Conservation (phyloP, 2,329 filamentous ascomycete species). For the Ceratocystis destructans region DNA sequence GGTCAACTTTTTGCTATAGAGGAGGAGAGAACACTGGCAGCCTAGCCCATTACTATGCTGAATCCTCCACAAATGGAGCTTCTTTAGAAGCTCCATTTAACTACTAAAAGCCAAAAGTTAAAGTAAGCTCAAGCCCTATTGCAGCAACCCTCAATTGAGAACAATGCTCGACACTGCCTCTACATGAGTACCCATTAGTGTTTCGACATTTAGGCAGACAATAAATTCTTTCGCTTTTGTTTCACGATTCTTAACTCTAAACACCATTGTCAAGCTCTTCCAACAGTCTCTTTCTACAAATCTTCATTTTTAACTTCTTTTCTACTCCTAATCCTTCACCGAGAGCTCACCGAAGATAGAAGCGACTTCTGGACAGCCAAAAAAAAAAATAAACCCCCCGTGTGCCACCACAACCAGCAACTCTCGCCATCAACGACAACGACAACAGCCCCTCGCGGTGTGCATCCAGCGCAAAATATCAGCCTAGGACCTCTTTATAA, state of each 20-base stretch:
- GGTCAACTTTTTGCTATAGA: too few species aligned
- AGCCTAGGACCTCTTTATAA: not conserved
- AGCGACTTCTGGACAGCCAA: not conserved
- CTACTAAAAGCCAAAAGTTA: not conserved
- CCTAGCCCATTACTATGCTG: not conserved
- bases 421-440: not conserved
- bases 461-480: not conserved
- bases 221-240: not conserved
- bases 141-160: not conserved
- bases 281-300: not conserved
- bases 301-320: not conserved
- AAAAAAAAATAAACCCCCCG: not conserved
- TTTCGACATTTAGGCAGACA: not conserved
- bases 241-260: not conserved
- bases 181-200: not conserved
- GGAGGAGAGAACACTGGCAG: too few species aligned
- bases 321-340: not conserved
- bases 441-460: not conserved
- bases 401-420: not conserved
- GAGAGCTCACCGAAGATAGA: constrained; percentile 1
- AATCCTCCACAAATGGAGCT: not conserved
- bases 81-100: not conserved
- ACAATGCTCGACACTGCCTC: not conserved
- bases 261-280: not conserved
- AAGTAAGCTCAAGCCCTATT: not conserved